A percentile compares a stretch with the other conserved stretches of the same genome.
Conservation (phyloP, 2,329 filamentous ascomycete species). For the Pseudocercospora macadamiae region DNA sequence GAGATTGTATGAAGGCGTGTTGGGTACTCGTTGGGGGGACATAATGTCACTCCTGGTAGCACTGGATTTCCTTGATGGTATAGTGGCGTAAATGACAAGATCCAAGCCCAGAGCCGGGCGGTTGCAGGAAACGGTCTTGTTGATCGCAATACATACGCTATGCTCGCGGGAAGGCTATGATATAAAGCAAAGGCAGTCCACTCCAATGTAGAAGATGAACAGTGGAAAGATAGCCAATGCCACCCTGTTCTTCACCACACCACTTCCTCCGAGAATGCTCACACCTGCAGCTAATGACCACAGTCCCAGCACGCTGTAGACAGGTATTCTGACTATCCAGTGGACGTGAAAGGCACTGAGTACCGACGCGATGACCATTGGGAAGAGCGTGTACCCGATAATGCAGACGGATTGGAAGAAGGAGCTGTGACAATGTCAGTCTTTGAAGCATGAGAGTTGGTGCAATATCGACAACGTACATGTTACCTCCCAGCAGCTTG, state of each 20-base stretch:
- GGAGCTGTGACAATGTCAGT: too few species aligned
- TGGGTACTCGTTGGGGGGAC: too few species aligned
- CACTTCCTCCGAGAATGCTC: slow-evolving; percentile 92
- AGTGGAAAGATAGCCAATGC: slow-evolving; percentile 92
- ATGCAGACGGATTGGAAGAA: slow-evolving; percentile 98
- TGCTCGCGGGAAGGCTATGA: slow-evolving; percentile 42
- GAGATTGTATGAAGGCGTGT: too few species aligned
- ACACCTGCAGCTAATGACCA: slow-evolving; percentile 96
- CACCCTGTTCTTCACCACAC: slow-evolving; percentile 92
- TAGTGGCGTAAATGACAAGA: too few species aligned
- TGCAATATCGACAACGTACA: slow-evolving; percentile 65
- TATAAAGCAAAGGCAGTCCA: slow-evolving; percentile 96
- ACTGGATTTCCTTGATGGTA: too few species aligned
- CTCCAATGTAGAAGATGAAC: slow-evolving; percentile 89
- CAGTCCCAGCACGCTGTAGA: slow-evolving; percentile 83
- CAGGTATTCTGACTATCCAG: slow-evolving; percentile 80
- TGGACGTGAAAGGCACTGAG: slow-evolving; percentile 81
- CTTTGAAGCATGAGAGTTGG: too few species aligned
- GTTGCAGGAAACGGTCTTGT: not conserved
- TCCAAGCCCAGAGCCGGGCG: not conserved
- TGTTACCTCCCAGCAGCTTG: slow-evolving; percentile 92
- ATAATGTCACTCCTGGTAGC: too few species aligned
- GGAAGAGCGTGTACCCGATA: slow-evolving; percentile 97
- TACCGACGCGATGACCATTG: slow-evolving; percentile 87
- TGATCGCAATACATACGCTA: slow-evolving; percentile 5